Conservation (phyloP, 108 stramenopile species). For the Pinguiococcus pyrenoidosus region DNA sequence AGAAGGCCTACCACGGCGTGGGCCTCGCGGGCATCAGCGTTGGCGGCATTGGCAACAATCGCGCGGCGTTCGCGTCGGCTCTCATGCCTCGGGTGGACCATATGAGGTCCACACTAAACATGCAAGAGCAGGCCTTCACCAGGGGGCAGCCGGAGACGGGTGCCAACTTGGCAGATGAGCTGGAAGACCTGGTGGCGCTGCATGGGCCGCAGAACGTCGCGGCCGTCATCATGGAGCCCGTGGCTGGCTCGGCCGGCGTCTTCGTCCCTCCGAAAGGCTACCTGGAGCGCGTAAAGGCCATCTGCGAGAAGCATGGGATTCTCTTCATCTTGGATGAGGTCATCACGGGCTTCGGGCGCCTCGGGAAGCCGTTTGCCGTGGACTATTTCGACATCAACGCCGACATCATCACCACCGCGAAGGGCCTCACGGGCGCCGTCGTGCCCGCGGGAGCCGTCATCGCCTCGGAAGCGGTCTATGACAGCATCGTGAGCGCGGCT, state of each 20-base stretch:
- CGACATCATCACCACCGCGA: slow-evolving; percentile 9
- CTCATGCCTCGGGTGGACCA: slow-evolving; percentile 5
- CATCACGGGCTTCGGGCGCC: slow-evolving; percentile 13
- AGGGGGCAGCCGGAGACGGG: slow-evolving; percentile 4
- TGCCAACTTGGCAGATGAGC: slow-evolving; percentile 5
- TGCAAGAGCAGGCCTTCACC: slow-evolving; percentile 3
- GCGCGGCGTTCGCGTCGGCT: background rate
- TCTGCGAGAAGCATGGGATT: slow-evolving; percentile 8
- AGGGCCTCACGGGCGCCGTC: slow-evolving; percentile 5
- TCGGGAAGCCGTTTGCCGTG: slow-evolving; percentile 1
- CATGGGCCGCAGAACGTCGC: slow-evolving; percentile 5
- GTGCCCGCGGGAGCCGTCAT: slow-evolving; percentile 11
- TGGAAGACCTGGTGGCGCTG: slow-evolving; percentile 3
- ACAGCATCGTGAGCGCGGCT: background rate
- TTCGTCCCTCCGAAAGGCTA: slow-evolving; percentile 8
- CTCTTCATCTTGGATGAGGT: slow-evolving; percentile 11
- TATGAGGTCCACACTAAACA: background rate
- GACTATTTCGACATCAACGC: slow-evolving; percentile 2
- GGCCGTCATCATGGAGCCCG: slow-evolving; percentile 6
- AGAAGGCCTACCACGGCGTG: slow-evolving; percentile 7
- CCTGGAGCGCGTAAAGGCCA: slow-evolving; percentile 6
- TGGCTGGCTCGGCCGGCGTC: slow-evolving; percentile 6
- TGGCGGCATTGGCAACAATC: slow-evolving; percentile 2
- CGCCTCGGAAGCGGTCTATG: slow-evolving; percentile 1
- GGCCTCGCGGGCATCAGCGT: slow-evolving; percentile 8